Evolutionary conservation across 2,329 filamentous ascomycete species (phyloP).

Genomic region (Rasamsonia emersonii): DNA sequence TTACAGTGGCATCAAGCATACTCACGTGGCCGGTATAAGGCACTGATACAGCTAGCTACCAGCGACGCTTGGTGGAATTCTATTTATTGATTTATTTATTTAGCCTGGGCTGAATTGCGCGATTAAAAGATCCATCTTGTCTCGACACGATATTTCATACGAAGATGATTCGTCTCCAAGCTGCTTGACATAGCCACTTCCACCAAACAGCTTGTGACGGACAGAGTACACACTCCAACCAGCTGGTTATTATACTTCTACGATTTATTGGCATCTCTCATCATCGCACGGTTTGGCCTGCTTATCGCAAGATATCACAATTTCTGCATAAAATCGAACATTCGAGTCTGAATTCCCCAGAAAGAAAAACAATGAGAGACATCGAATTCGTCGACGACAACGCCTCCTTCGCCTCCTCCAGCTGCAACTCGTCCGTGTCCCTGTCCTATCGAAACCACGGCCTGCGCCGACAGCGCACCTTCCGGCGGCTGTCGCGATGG

Average conservation of each 20-base stretch:
- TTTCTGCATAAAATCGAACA: slow-evolving; percentile 3
- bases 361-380: slow-evolving; percentile 8
- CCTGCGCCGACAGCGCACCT: slow-evolving; percentile 9
- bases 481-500: slow-evolving; percentile 9
- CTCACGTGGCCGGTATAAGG: too few relatives aligned
- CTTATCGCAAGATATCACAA: slow-evolving; percentile 10
- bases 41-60: too few relatives aligned
- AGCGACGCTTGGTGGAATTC: too few relatives aligned
- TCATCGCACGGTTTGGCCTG: slow-evolving; percentile 8
- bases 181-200: too few relatives aligned
- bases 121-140: too few relatives aligned
- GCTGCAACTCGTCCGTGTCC: slow-evolving; percentile 6
- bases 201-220: too few relatives aligned
- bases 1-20: too few relatives aligned
- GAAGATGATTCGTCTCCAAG: too few relatives aligned
- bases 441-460: not conserved
- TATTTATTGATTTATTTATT: too few relatives aligned
- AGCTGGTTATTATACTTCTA: slow-evolving; percentile 8
- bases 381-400: slow-evolving; percentile 9
- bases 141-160: too few relatives aligned
- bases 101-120: too few relatives aligned
- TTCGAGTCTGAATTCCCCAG: not conserved
- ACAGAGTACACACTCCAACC: slow-evolving; percentile 8
- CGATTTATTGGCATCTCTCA: slow-evolving; percentile 1
- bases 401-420: slow-evolving; percentile 9